Evolutionary conservation across 2,329 filamentous ascomycete species (phyloP), one percentile per base, ranked within the genome.

Genomic region (Chaetomium sp.): DNA sequence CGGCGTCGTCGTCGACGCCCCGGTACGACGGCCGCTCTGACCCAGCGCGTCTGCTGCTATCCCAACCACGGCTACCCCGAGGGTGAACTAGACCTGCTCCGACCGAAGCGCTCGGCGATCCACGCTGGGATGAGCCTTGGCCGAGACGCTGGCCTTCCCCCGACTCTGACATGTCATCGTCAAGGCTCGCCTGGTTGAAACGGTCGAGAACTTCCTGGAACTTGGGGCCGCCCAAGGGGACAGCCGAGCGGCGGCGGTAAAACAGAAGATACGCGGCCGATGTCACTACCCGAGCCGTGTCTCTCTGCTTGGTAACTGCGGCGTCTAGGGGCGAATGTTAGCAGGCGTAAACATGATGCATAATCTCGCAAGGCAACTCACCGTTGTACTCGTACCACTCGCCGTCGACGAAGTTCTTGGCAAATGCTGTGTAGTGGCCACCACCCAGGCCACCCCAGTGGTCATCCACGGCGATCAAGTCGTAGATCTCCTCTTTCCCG

Each of bases 341-440:
- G 81, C 70, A 66, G 35, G 13, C 7, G 4, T 7, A 7, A 23
- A 21, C 19, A 16, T 16, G 23, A 29, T 5, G n/a, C 38, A 42
- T 27, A 42, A 19, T 9, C 2, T n/a, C 25, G 19, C n/a, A 19
- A 2, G 31, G 31, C 50, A 58, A 78, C 88, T 78, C 82, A 95
- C 93, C 94, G 76, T 99, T 98, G 77, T 96, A 98, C 71, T 96
- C 91, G 76, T 97, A 97, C 95, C 95, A 99, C 76, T 90, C 83
- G 64, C 85, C 85, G 73, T 96, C 92, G 66, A 91, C 83, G 77
- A 97, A 97, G 76, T 97, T 98, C 80, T 92, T 93, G 47, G 93
- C 93, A 76, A 89, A 93, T 31, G 95, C 95, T 23, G 93, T 98
- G 79, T 99, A 99, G 77, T 99, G 95, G 0, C 95, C 95, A 50